Conservation (phyloP, 768 basidiomycete species). For the Cubamyces lactineus region DNA sequence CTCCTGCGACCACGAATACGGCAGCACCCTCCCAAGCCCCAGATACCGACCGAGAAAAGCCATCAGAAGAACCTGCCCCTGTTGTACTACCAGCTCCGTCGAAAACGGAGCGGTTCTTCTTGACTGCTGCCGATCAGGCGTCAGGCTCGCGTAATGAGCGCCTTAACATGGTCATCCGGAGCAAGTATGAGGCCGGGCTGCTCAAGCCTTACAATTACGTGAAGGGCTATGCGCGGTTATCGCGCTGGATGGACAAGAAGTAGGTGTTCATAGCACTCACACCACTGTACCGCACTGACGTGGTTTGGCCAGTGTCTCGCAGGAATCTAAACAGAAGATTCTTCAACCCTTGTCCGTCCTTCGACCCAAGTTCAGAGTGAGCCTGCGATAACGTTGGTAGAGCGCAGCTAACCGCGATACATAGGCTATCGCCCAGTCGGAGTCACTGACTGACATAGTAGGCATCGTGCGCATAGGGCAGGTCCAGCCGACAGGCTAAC, state of each 20-base stretch:
- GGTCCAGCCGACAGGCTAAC: slow-evolving; percentile 10
- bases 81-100: slow-evolving; percentile 70
- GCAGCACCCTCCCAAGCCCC: slow-evolving; percentile 25
- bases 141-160: slow-evolving; percentile 89
- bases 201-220: slow-evolving; percentile 97
- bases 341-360: slow-evolving; percentile 85
- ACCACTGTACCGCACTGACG: slow-evolving; percentile 14
- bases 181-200: slow-evolving; percentile 95
- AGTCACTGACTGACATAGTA: slow-evolving; percentile 78
- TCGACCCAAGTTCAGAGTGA: slow-evolving; percentile 81
- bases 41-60: slow-evolving; percentile 33
- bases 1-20: slow-evolving; percentile 17
- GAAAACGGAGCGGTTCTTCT: slow-evolving; percentile 85
- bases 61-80: slow-evolving; percentile 47
- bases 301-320: slow-evolving; percentile 64
- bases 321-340: slow-evolving; percentile 90
- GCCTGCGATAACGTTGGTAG: slow-evolving; percentile 26
- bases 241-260: slow-evolving; percentile 96
- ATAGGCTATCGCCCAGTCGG: slow-evolving; percentile 72
- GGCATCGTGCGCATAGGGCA: slow-evolving; percentile 30
- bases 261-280: slow-evolving; percentile 38
- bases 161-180: slow-evolving; percentile 87
- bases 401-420: slow-evolving; percentile 6
- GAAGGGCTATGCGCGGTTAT: slow-evolving; percentile 89
- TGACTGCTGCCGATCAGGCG: slow-evolving; percentile 95